Evolutionary conservation across 139 green algal species (phyloP), one percentile per base, ranked within the genome.

Genomic region (Pseudopediastrum boryanum): DNA sequence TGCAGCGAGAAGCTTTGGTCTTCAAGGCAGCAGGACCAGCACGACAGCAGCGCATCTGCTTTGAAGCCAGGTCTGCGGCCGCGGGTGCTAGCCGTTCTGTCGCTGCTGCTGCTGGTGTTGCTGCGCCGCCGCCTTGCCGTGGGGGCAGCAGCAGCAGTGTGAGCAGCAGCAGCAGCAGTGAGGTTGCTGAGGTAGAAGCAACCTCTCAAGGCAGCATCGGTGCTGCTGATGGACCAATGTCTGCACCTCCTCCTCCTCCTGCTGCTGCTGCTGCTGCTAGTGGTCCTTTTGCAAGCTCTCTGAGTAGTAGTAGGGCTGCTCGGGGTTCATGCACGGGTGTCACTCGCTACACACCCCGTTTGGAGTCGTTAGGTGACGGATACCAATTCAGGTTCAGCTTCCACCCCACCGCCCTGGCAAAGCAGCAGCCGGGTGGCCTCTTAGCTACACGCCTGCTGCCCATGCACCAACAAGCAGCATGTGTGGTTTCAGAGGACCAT

Each of bases 1-100:
- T 73, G 65, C 65, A 73, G 65, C 36, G 54, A 39, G 65, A 52
- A 25, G 65, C 36, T 23, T 12, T 73, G 31, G 8, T 12, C 8
- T 73, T 35, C 35, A 9, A 31, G 16, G 65, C 65, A n/a, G 35
- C 35, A 6, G 41, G 39, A 6, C 5, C 10, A 25, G 33, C 41
- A 41, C 65, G 65, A 9, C 65, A 73, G 21, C 8, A 25, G 65
- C 65, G 65, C 36, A 12, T 73, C 39, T 39, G 39, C 13, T 13
- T 41, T 9, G 56, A 23, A n/a, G n/a, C 23, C 10, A n/a, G 10
- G n/a, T 23, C 23, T 31, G 62, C 62, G 10, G 62, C 62, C 31
- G 9, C 54, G 21, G 13, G 23, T 19, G 35, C 10, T 9, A 19
- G 56, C 56, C 46, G 46, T 12, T 16, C 46, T 12, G 13, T 12